phyloP scores from a whole-genome alignment of 352 stramenopile genomes.

The Pythium periplocum region DNA sequence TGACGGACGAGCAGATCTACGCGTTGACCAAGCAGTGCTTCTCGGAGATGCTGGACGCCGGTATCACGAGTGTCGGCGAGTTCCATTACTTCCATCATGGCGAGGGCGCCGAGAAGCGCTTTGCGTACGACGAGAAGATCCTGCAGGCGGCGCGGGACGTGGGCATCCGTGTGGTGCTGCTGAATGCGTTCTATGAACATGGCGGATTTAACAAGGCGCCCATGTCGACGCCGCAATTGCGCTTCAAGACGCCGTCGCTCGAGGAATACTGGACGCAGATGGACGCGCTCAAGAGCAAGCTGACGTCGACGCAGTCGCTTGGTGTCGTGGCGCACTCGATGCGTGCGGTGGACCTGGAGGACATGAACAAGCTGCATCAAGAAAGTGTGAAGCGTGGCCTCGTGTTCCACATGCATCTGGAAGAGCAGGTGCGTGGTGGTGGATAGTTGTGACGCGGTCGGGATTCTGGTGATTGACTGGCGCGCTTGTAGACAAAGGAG shows the following conservation, averaged over 20 bases:
- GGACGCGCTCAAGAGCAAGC: conserved; percentile 36
- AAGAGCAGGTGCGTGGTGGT: conserved; percentile 15
- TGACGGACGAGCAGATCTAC: conserved; percentile 62
- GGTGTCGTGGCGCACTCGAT: conserved; percentile 76
- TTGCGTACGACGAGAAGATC: conserved; percentile 69
- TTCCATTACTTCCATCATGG: conserved; percentile 83
- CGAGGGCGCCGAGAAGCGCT: conserved; percentile 34
- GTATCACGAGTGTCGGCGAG: conserved; percentile 73
- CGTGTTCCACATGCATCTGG: conserved; percentile 58
- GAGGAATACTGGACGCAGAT: conserved; percentile 69
- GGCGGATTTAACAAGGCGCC: conserved; percentile 54
- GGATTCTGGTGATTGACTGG: no score
- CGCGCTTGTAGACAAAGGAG: conserved; percentile 27
- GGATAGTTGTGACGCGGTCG: no score
- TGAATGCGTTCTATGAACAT: conserved; percentile 76
- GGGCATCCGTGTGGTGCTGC: conserved; percentile 63
- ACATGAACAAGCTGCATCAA: conserved; percentile 62
- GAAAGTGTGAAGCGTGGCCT: conserved; percentile 54
- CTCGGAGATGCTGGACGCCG: conserved; percentile 68
- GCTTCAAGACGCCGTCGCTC: conserved; percentile 64
- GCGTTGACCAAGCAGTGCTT: conserved; percentile 71
- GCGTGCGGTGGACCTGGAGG: conserved; percentile 50
- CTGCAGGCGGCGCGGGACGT: conserved; percentile 54
- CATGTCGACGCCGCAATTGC: conserved; percentile 58
- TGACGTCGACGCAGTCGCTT: conserved; percentile 43